Base-by-base conservation (phyloP, 176 grass and related monocot genomes). In the Zea luxurians region DNA sequence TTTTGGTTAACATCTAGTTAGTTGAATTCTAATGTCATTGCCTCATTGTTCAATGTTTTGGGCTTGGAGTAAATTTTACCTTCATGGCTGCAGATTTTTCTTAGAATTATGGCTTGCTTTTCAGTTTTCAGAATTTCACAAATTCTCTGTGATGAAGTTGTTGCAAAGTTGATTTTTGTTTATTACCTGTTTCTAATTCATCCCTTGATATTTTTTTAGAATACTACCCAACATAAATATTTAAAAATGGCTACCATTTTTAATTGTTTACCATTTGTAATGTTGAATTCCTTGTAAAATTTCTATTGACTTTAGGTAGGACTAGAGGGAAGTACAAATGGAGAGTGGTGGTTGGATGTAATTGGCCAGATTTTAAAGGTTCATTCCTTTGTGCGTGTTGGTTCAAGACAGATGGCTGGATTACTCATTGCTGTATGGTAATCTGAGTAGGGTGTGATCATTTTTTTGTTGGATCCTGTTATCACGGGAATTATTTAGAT, bases 391-490 rank as follows among this genome's bases (percentile, higher is more conserved):
- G 78, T 90, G 79, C 89, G 84, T 82, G 82, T 97, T 86, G 88
- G 88, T 18, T 93, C 86, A 13, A 97, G 89, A 52, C 91, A 97
- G 79, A 74, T 97, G 84, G 94, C 94, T 72, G 91, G 94, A 79
- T 84, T 97, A 83, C 89, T 97, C 78, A 83, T 93, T 75, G 84
- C 82, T 88, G 69, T 86, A 91, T 97, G 91, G 94, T 97, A 93
- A 78, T 88, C 60, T 66, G 10, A 83, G 75, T 8, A 53, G 37
- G 27, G 65, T 66, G 47, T 44, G 37, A 37, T 9, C 40, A 49
- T 54, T 60, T 48, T 61, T 65, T 50, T 36, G 15, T 48, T 80
- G 59, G 43, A 59, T 62, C 52, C 58, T 79, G 3, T 67, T 66
- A 82, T 45, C 79, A 72, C 82, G 7, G 6, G 74, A 83, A 18